Evolutionary conservation across 805 yeast genomes (phyloP).

Genomic region (Kregervanrija delftensis): DNA sequence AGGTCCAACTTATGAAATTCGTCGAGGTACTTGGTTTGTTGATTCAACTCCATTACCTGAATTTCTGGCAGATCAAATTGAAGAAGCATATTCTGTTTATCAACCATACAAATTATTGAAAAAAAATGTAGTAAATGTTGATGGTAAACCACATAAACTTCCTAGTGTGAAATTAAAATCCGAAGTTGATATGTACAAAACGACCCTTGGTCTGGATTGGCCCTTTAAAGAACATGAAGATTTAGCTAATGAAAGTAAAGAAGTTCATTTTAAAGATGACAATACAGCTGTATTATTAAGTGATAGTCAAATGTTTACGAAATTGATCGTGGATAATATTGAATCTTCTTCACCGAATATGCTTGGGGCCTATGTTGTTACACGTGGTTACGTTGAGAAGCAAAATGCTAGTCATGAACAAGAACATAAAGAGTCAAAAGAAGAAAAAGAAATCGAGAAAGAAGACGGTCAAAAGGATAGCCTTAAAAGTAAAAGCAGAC

Average conservation of each 20-base stretch:
- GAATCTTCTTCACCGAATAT: constrained; percentile 19
- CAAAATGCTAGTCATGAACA: constrained; percentile 3
- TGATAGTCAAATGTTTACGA: constrained; percentile 21
- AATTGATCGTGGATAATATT: constrained; percentile 22
- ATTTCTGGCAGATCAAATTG: constrained; percentile 48
- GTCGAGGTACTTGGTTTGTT: constrained; percentile 82
- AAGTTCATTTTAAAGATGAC: constrained; percentile 21
- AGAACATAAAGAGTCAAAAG: constrained; percentile 3
- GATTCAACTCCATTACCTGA: constrained; percentile 40
- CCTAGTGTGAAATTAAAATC: constrained; percentile 14
- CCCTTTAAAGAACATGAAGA: constrained; percentile 20
- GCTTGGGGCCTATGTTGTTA: constrained; percentile 42
- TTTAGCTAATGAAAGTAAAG: constrained; percentile 20
- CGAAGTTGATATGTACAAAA: constrained; percentile 23
- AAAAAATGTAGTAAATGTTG: not conserved
- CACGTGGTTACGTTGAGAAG: constrained; percentile 37
- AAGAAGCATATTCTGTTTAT: constrained; percentile 40
- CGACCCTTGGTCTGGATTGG: constrained; percentile 24
- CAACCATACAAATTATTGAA: constrained; percentile 12
- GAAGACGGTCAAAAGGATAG: not conserved
- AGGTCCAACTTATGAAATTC: constrained; percentile 76
- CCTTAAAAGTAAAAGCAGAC: too few relatives aligned
- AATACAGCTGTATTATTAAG: constrained; percentile 20
- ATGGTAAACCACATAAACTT: not conserved
- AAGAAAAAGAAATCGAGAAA: not conserved